These are phyloP conservation scores for Ustilago tritici DNA, from an alignment of 1,284 basidiomycete species.

Conservation along the genomic window DNA sequence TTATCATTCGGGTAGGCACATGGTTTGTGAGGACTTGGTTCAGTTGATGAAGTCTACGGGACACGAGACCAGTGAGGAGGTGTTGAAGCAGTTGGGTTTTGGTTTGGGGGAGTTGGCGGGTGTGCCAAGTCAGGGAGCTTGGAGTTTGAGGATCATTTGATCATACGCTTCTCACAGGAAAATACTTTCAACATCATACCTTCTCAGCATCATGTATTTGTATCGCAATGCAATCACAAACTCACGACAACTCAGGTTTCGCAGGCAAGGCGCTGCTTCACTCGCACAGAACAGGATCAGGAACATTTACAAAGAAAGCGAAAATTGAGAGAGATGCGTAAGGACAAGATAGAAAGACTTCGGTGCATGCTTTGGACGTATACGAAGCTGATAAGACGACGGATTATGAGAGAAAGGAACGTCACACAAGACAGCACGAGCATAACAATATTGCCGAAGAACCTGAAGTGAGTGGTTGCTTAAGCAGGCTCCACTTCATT, in stretches of 20 bases:
- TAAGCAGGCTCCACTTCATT: constrained; percentile 36
- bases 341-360: no score
- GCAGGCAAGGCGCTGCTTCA: no score
- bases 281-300: neutral
- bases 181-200: no score
- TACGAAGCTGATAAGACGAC: no score
- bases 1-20: constrained; percentile 60
- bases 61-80: constrained; percentile 47
- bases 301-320: neutral
- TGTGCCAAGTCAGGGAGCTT: constrained; percentile 44
- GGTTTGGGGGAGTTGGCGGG: constrained; percentile 50
- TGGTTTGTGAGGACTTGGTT: constrained; percentile 58
- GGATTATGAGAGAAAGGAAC: no score
- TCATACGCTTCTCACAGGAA: no score
- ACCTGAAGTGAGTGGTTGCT: no score
- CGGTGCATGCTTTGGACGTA: no score
- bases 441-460: no score
- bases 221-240: constrained; percentile 1
- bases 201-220: constrained; percentile 5
- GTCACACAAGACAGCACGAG: no score
- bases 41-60: constrained; percentile 57
- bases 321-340: no score
- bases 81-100: constrained; percentile 55
- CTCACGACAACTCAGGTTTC: no score
- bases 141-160: constrained; percentile 57